phyloP scores from a whole-genome alignment of 129 eudicot species.

The Silybum marianum region DNA sequence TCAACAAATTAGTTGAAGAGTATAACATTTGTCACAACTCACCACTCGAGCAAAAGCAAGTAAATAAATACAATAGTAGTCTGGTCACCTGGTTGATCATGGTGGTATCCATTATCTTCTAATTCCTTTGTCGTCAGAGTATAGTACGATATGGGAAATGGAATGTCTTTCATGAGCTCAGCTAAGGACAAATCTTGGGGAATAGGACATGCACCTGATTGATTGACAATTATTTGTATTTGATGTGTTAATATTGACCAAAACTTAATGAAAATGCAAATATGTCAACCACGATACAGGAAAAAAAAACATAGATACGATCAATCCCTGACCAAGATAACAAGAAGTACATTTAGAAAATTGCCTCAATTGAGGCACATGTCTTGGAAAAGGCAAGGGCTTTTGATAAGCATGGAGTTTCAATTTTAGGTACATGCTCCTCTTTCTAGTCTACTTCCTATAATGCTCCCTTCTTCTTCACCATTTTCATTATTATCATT shows the following conservation, averaged over 20 bases:
- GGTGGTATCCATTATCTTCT: slow-evolving; percentile 84
- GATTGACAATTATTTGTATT: slow-evolving; percentile 17
- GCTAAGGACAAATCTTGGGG: slow-evolving; percentile 29
- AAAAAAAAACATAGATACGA: slow-evolving; percentile 5
- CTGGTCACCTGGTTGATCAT: slow-evolving; percentile 59
- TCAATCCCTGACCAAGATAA: not conserved
- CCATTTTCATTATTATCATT: not conserved
- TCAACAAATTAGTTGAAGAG: not conserved
- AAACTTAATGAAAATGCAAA: not conserved
- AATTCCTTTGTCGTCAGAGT: slow-evolving; percentile 70
- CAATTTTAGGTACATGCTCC: not conserved
- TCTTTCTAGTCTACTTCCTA: not conserved
- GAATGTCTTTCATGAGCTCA: slow-evolving; percentile 52
- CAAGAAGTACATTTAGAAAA: not conserved
- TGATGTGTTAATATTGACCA: not conserved
- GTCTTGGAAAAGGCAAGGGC: not conserved
- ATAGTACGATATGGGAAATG: slow-evolving; percentile 86
- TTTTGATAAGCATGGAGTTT: not conserved
- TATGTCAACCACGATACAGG: not conserved
- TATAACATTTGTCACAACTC: not conserved
- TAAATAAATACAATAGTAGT: not conserved
- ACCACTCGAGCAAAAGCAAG: not conserved
- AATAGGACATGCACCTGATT: slow-evolving; percentile 35
- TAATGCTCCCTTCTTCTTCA: not conserved
- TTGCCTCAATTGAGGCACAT: not conserved